Conservation (phyloP, 257 asterid genomes). For the Leptodermis oblonga region DNA sequence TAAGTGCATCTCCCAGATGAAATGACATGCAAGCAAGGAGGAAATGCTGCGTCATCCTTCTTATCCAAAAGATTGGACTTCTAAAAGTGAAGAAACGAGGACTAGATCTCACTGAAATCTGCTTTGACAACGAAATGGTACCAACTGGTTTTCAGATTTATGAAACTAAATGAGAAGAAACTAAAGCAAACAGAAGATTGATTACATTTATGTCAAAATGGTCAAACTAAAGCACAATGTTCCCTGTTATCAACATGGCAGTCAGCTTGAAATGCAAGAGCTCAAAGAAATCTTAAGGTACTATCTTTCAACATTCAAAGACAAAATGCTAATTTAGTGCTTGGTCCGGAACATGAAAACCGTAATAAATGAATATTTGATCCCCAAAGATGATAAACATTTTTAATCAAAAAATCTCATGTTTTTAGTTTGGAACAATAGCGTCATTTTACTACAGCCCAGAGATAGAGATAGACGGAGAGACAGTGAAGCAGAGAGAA, state of each 20-base stretch:
- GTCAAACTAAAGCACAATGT: background rate
- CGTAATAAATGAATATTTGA: background rate
- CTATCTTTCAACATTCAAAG: background rate
- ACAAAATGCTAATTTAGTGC: background rate
- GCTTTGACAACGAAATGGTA: background rate
- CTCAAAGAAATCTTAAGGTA: background rate
- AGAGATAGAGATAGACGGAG: background rate
- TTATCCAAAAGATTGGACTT: background rate
- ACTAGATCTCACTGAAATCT: background rate
- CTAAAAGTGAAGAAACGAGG: background rate
- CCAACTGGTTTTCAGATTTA: background rate
- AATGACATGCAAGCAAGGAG: background rate
- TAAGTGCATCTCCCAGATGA: background rate
- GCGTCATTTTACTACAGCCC: background rate
- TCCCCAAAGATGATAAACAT: background rate
- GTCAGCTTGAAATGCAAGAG: background rate
- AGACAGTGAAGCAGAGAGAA: background rate
- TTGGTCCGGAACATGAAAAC: background rate
- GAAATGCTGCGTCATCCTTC: background rate
- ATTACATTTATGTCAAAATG: background rate
- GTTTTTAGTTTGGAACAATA: background rate
- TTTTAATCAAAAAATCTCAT: background rate
- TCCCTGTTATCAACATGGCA: background rate
- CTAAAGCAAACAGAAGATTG: background rate
- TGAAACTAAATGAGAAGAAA: conserved; percentile 6